A percentile compares a stretch with the other conserved stretches of the same genome.
phyloP scores from a whole-genome alignment of 179 eudicot species.

The Silene coronaria region DNA sequence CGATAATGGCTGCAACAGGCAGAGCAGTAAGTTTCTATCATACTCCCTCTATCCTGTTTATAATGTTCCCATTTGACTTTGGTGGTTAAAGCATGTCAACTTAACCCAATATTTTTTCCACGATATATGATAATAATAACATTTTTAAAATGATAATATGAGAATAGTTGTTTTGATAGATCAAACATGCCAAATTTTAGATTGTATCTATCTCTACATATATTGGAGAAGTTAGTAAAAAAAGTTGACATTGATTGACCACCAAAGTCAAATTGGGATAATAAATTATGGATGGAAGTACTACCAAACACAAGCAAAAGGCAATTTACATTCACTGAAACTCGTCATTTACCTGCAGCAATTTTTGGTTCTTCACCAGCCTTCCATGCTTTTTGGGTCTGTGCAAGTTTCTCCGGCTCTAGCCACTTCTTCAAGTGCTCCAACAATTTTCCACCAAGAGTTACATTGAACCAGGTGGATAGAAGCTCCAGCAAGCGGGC shows the following conservation, averaged over 20 bases:
- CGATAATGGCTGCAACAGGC: conserved; percentile 74
- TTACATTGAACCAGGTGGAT: conserved; percentile 95
- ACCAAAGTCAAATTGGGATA: background rate
- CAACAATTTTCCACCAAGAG: conserved; percentile 86
- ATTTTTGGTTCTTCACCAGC: conserved; percentile 98
- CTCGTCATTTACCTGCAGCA: conserved; percentile 66
- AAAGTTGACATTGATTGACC: background rate
- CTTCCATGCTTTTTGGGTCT: conserved; percentile 91
- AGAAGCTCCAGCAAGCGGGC: conserved; percentile 94
- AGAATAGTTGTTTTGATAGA: background rate
- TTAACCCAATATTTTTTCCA: background rate
- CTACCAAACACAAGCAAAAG: background rate
- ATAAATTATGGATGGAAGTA: background rate
- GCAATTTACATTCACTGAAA: conserved; percentile 7
- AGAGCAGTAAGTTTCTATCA: background rate
- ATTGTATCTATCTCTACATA: background rate
- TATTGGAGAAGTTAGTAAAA: background rate
- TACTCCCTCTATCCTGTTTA: background rate
- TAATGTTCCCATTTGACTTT: too few relatives aligned
- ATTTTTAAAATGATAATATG: background rate
- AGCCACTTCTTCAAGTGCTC: conserved; percentile 97
- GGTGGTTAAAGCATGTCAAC: background rate
- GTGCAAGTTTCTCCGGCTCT: conserved; percentile 96
- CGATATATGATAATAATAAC: background rate
- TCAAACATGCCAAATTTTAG: background rate